Conservation (phyloP, 176 grass and related monocot genomes). For the Themeda triandra region DNA sequence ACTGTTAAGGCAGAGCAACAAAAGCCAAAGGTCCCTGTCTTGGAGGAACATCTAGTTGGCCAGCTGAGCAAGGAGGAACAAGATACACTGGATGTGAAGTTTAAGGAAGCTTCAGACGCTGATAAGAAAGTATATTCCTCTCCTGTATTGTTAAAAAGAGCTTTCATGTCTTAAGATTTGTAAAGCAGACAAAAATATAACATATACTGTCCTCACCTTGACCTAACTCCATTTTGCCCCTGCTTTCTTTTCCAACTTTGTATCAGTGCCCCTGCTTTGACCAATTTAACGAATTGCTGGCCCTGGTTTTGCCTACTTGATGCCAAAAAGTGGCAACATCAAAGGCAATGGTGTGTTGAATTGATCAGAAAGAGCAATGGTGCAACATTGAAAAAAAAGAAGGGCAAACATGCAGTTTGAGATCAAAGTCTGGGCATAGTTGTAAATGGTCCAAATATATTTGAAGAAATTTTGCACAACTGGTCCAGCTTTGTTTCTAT, state of each 20-base stretch:
- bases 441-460: background rate
- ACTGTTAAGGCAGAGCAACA: slow-evolving; percentile 43
- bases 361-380: no score
- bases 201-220: background rate
- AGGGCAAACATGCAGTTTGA: background rate
- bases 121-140: slow-evolving; percentile 72
- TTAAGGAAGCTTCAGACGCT: slow-evolving; percentile 91
- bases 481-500: background rate
- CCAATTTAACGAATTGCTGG: no score
- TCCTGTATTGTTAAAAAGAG: background rate
- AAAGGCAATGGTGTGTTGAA: no score
- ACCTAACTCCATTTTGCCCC: background rate
- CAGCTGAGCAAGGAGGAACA: slow-evolving; percentile 98
- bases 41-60: slow-evolving; percentile 83
- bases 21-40: slow-evolving; percentile 81
- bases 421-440: background rate
- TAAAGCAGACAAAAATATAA: background rate
- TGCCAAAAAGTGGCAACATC: no score
- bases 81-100: slow-evolving; percentile 64
- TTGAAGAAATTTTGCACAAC: background rate
- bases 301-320: no score
- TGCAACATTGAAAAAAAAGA: no score
- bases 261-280: no score
- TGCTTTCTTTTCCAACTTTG: no score
- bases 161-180: background rate